A percentile compares a stretch with the other conserved stretches of the same genome.
Conservation (phyloP, 2,329 filamentous ascomycete genomes). For the Trichoderma citrinoviride region DNA sequence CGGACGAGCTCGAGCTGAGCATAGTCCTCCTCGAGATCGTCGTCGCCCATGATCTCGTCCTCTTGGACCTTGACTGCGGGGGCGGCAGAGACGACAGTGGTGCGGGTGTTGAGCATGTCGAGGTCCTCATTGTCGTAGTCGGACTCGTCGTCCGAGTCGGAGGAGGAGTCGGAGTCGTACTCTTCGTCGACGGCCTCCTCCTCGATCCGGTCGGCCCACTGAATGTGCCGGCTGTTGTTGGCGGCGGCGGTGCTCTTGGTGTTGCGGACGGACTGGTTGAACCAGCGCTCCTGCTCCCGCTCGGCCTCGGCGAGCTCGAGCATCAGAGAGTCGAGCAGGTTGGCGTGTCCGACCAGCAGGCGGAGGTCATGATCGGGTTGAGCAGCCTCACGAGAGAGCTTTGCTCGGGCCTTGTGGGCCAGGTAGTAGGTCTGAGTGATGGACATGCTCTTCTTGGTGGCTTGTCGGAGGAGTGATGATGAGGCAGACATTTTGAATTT, state of each 20-base stretch:
- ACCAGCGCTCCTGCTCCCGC: constrained; percentile 94
- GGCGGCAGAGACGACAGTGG: constrained; percentile 26
- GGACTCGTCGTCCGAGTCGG: constrained; percentile 47
- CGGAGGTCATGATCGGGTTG: constrained; percentile 91
- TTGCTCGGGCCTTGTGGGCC: constrained; percentile 91
- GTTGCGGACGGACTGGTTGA: constrained; percentile 89
- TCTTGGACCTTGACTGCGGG: constrained; percentile 38
- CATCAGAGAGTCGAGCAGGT: constrained; percentile 96
- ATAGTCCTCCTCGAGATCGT: constrained; percentile 63
- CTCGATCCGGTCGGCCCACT: constrained; percentile 79
- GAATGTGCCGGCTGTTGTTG: constrained; percentile 67
- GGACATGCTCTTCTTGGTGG: constrained; percentile 81
- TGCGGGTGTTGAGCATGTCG: constrained; percentile 51
- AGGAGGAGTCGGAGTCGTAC: constrained; percentile 56
- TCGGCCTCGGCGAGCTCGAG: constrained; percentile 87
- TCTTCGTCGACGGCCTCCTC: constrained; percentile 64
- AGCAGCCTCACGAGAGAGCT: constrained; percentile 90
- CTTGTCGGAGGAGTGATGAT: constrained; percentile 33
- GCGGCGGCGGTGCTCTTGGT: constrained; percentile 58
- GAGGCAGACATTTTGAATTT: constrained; percentile 34
- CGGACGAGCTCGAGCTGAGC: constrained; percentile 65
- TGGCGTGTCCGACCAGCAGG: constrained; percentile 94
- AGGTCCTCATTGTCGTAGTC: constrained; percentile 56
- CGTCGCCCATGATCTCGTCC: constrained; percentile 48
- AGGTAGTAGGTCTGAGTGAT: constrained; percentile 98